Base-by-base conservation (phyloP, 176 grass and related monocot species). In the Rhynchospora tenuis region DNA sequence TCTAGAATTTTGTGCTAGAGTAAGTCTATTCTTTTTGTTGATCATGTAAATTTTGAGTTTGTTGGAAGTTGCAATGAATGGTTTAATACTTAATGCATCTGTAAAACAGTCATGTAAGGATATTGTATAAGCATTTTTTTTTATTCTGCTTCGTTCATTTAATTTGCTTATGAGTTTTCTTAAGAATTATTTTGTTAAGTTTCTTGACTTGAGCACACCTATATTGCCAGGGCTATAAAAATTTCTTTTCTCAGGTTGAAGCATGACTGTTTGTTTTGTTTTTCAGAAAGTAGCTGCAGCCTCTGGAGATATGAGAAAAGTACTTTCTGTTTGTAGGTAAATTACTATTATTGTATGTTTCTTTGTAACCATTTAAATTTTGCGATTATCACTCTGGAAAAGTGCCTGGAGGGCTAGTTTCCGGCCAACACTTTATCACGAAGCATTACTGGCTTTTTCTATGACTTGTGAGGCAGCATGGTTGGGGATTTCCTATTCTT, bases 241-340 rank as follows among this genome's bases (percentile, higher is more conserved):
- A 77, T 47, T 9, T 50, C 23, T n/a, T 50, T 31, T 54, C 8
- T 76, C 28, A 0, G 2, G 28, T 54, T 55, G 27, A 55, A 76
- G 48, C 24, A 55, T 31, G 6, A 27, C 46, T 44, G 52, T 72
- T 72, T 45, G 6, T 75, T 44, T 51, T 73, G 71, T 27, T 83
- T 78, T 56, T 46, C 89, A 97, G 94, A 97, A 94, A 90, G 89
- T 99, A 6, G 93, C 93, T 57, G 97, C 93, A 46, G 89, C 97
- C 42, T 83, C 97, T 63, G 93, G 97, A 68, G 97, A 99, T 89
- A 96, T 99, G 91, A 93, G 97, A 85, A 96, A 86, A 91, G 93
- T 89, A 83, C 91, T 96, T 43, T 91, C 88, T 64, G 83, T 96
- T 82, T 99, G 97, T 86, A 93, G 91, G 97, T 96, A 99, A 77